phyloP scores from a whole-genome alignment of 192 early-diverging fungal species.

The Coemansia sp. region DNA sequence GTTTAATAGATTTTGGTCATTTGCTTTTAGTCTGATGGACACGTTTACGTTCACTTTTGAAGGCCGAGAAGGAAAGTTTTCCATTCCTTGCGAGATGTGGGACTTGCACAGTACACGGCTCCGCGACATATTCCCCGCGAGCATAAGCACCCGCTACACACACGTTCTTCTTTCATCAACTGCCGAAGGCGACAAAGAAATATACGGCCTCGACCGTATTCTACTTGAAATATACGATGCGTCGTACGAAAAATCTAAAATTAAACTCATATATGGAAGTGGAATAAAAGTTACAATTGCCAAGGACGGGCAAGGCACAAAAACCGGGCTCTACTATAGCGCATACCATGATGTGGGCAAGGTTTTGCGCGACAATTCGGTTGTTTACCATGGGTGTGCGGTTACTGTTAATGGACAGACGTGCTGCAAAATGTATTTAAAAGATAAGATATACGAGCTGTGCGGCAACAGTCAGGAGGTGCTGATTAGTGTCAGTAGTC shows the following conservation, averaged over 20 bases:
- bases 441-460: not conserved
- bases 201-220: not conserved
- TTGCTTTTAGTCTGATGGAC: not conserved
- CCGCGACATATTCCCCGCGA: not conserved
- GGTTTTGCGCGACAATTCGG: not conserved
- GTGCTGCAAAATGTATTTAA: not conserved
- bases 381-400: not conserved
- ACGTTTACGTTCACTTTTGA: not conserved
- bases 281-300: not conserved
- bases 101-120: not conserved
- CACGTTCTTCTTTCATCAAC: not conserved
- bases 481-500: not conserved
- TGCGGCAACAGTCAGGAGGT: not conserved
- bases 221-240: not conserved
- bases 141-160: not conserved
- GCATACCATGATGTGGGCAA: not conserved
- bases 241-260: not conserved
- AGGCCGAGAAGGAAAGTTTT: not conserved
- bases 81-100: not conserved
- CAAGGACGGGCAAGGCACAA: not conserved
- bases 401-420: not conserved
- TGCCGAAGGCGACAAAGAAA: not conserved
- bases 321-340: not conserved
- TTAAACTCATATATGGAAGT: not conserved
- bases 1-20: not conserved